Evolutionary conservation across 768 basidiomycete species (phyloP), one percentile per base, ranked within the genome.

Genomic region (Termitomyces sp.): DNA sequence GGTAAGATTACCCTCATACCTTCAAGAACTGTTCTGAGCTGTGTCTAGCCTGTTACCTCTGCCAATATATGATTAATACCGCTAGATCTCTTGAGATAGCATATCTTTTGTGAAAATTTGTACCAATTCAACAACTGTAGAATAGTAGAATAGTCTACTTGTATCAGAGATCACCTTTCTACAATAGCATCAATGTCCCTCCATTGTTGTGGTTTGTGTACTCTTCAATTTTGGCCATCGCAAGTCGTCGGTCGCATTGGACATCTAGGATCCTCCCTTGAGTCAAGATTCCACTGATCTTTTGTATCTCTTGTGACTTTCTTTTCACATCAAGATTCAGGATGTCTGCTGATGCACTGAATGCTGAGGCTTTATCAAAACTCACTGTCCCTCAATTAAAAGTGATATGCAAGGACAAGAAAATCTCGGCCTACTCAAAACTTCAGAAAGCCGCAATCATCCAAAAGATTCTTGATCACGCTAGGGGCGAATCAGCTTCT

Each of bases 331-430:
- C 2, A 7, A 24, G 28, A 38, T 50, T 37, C 24, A 40, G 24
- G 30, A 35, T 17, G 37, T 22, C 50, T 24, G 47, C 51, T 10
- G 38, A 44, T 21, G 10, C 57, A 24, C 55, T 62, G 28, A 60
- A 61, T 15, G 45, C 62, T 51, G 61, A 63, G n/a, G 66, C 66
- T 22, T 64, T 77, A n/a, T 69, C 65, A 44, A 77, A 74, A 62
- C 66, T 85, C 2, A 86, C 81, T 8, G 82, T 87, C 10, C 66
- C 81, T 19, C 83, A 85, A 59, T 75, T 91, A 19, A 88, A 82
- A 63, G 75, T 75, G 3, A 56, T 89, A 14, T 90, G 87, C 68
- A 90, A 86, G 64, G 85, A 84, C 49, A 76, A 69, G 53, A 71
- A 76, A 21, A 70, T 90, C 24, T 63, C 72, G 42, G 85, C 84